phyloP scores from a whole-genome alignment of 2,329 filamentous ascomycete species.

The Cryphonectria parasitica region DNA sequence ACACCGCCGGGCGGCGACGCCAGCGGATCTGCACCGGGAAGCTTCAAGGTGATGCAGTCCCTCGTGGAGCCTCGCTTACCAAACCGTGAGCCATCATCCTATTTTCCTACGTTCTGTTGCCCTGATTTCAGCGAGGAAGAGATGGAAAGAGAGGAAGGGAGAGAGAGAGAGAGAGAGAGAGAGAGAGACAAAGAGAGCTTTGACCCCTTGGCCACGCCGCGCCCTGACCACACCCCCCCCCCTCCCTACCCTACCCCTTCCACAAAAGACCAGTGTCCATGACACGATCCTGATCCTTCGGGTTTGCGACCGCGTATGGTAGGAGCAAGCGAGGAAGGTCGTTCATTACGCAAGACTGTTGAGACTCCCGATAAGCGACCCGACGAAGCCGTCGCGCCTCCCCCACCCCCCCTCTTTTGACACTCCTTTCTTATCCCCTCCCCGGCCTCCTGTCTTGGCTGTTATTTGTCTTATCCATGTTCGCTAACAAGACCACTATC shows the following conservation, averaged over 20 bases:
- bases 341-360: neutral
- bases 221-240: constrained; percentile 32
- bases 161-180: too few relatives aligned
- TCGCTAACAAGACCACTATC: neutral
- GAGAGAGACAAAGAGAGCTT: neutral
- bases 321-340: neutral
- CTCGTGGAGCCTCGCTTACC: constrained; percentile 60
- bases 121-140: neutral
- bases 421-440: neutral
- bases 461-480: neutral
- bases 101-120: constrained; percentile 6
- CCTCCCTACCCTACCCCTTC: constrained; percentile 58
- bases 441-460: neutral
- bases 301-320: neutral
- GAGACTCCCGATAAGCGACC: neutral
- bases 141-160: too few relatives aligned
- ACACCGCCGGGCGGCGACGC: constrained; percentile 50
- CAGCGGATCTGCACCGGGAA: constrained; percentile 42
- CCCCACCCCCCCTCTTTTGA: neutral
- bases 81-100: constrained; percentile 39
- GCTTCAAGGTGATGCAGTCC: constrained; percentile 76
- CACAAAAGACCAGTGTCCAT: constrained; percentile 43
- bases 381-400: neutral
- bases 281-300: constrained; percentile 18
- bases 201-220: neutral